These are phyloP conservation scores for Hypoxylon sp. DNA, from an alignment of 2,329 filamentous ascomycete species.

Conservation along the genomic window DNA sequence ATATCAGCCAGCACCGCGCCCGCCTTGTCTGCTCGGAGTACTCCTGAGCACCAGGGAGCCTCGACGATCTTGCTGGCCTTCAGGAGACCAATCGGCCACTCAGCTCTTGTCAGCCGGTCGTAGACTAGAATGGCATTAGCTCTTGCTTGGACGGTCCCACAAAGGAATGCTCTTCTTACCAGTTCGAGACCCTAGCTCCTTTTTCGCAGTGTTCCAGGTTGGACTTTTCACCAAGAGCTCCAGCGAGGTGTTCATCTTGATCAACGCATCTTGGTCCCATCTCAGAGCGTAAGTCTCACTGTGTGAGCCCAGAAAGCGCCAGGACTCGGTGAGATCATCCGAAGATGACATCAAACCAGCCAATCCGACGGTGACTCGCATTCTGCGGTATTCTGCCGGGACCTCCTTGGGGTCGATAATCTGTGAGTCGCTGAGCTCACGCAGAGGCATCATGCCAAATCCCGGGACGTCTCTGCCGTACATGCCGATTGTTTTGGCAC, in stretches of 20 bases:
- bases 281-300: constrained; percentile 83
- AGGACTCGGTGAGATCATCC: constrained; percentile 77
- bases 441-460: constrained; percentile 83
- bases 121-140: constrained; percentile 54
- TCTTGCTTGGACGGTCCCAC: constrained; percentile 1
- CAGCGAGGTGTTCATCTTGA: constrained; percentile 60
- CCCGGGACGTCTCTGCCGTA: constrained; percentile 88
- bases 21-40: constrained; percentile 77
- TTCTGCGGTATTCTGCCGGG: constrained; percentile 66
- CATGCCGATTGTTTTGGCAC: constrained; percentile 85
- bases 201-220: constrained; percentile 77
- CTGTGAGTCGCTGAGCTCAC: constrained; percentile 55
- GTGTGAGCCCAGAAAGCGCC: constrained; percentile 76
- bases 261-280: constrained; percentile 84
- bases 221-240: constrained; percentile 78
- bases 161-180: constrained; percentile 53
- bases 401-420: constrained; percentile 60
- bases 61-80: constrained; percentile 79
- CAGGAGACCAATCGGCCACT: constrained; percentile 69
- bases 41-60: constrained; percentile 81
- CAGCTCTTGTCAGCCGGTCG: constrained; percentile 62
- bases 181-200: constrained; percentile 55
- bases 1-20: constrained; percentile 79
- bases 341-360: constrained; percentile 81
- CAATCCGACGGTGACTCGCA: constrained; percentile 84